phyloP scores from a whole-genome alignment of 1,139 yeast species.

The Geotrichum cucujoidarum region DNA sequence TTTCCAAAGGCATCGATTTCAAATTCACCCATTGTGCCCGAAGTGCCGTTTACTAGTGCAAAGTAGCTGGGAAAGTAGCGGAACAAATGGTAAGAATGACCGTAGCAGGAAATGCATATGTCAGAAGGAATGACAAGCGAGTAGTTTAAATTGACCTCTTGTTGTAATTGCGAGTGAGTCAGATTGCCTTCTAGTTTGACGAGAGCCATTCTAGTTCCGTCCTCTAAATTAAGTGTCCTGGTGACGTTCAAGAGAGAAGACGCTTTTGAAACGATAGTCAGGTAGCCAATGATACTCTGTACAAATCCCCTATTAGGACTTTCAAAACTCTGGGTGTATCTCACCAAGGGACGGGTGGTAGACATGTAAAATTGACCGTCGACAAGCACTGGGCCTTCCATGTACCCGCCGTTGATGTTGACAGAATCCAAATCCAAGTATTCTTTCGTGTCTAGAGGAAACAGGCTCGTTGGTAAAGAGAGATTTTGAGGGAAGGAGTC shows the following conservation, averaged over 20 bases:
- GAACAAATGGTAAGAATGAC: constrained; percentile 21
- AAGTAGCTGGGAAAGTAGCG: constrained; percentile 19
- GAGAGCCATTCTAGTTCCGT: constrained; percentile 34
- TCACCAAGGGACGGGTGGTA: constrained; percentile 25
- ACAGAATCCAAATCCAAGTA: constrained; percentile 1
- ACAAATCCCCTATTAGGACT: constrained; percentile 3
- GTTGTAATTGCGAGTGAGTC: constrained; percentile 8
- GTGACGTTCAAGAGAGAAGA: constrained; percentile 48
- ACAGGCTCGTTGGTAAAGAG: constrained; percentile 24
- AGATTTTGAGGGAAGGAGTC: constrained; percentile 15
- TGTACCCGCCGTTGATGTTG: constrained; percentile 5
- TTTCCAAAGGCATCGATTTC: constrained; percentile 39
- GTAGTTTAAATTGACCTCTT: constrained; percentile 20
- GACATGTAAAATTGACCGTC: constrained; percentile 24
- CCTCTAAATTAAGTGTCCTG: constrained; percentile 42
- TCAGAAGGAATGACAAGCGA: constrained; percentile 24
- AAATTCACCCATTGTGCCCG: constrained; percentile 51
- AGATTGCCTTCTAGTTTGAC: constrained; percentile 26
- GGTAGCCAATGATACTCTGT: constrained; percentile 47
- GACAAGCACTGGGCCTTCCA: constrained; percentile 18
- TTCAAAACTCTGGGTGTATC: constrained; percentile 12
- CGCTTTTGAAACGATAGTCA: constrained; percentile 63
- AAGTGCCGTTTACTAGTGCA: constrained; percentile 38
- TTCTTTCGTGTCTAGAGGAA: constrained; percentile 21
- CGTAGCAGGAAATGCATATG: constrained; percentile 21